Evolutionary conservation across 139 green algal species (phyloP).

Genomic region (Coccomyxa sp.): DNA sequence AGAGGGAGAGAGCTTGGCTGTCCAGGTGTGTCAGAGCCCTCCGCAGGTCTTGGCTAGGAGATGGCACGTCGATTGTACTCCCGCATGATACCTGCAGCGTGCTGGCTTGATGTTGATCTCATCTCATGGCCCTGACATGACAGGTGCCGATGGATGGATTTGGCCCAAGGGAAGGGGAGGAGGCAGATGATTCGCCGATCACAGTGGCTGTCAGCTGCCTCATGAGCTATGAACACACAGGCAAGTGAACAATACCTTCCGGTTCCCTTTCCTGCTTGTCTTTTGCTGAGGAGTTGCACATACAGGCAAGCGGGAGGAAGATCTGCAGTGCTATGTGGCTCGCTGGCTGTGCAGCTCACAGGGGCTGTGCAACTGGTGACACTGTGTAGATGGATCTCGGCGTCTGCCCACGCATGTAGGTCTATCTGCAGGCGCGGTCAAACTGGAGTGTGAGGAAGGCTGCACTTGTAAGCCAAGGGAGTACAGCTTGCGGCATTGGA

Average conservation of each 20-base stretch:
- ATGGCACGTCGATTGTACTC: too few species aligned
- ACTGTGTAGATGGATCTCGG: neutral
- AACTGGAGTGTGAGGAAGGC: neutral
- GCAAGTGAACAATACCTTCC: neutral
- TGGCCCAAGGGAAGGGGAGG: neutral
- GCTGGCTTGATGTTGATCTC: too few species aligned
- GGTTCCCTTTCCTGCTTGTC: neutral
- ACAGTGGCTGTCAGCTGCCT: neutral
- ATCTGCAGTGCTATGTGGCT: neutral
- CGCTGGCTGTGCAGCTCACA: too few species aligned
- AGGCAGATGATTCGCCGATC: neutral
- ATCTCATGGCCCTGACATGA: too few species aligned
- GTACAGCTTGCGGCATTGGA: neutral
- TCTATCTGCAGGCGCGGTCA: neutral
- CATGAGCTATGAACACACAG: slow-evolving; percentile 1
- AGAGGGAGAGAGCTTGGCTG: neutral
- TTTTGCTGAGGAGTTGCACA: neutral
- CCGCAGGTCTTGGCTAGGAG: too few species aligned
- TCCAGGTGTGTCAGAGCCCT: neutral
- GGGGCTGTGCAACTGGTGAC: too few species aligned
- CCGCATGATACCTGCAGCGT: too few species aligned
- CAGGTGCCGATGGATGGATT: neutral
- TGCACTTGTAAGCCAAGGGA: neutral
- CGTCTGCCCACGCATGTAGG: neutral
- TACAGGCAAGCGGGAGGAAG: neutral